Evolutionary conservation across 441 rosid species (phyloP).

Genomic region (Populus trichocarpa): DNA sequence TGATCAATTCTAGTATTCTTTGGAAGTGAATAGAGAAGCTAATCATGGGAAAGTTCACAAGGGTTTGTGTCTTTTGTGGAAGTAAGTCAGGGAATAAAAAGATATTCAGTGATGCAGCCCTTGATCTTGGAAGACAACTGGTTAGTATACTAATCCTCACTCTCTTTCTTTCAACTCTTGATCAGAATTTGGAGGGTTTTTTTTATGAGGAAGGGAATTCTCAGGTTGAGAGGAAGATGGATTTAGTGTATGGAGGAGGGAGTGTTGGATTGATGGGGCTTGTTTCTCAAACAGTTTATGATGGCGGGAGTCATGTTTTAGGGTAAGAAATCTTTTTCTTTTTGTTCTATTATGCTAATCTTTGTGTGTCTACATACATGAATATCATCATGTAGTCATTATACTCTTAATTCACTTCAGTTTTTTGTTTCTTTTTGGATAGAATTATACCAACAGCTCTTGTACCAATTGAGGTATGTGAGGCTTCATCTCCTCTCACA

Average conservation of each 20-base stretch:
- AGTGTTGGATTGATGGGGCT: slow-evolving; percentile 55
- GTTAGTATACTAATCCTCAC: slow-evolving; percentile 16
- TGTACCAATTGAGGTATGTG: slow-evolving; percentile 37
- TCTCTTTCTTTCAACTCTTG: background rate
- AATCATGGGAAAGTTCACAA: slow-evolving; percentile 40
- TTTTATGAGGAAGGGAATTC: background rate
- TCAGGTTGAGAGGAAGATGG: slow-evolving; percentile 42
- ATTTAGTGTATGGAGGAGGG: slow-evolving; percentile 54
- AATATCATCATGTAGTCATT: background rate
- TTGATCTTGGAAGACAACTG: slow-evolving; percentile 39
- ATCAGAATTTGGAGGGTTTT: background rate
- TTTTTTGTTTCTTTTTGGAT: background rate
- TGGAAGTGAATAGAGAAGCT: too few relatives aligned
- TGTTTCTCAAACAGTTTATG: slow-evolving; percentile 38
- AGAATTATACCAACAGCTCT: slow-evolving; percentile 46
- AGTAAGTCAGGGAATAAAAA: slow-evolving; percentile 40
- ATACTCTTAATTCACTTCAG: background rate
- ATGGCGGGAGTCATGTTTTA: slow-evolving; percentile 50
- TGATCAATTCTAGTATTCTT: background rate
- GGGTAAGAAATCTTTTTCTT: slow-evolving; percentile 28
- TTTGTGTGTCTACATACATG: too few relatives aligned
- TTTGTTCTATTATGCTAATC: too few relatives aligned
- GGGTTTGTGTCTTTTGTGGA: slow-evolving; percentile 51
- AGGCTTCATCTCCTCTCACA: background rate
- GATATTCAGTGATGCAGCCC: slow-evolving; percentile 43